Evolutionary conservation across 495 filamentous ascomycete genomes (phyloP).

Genomic region (Xylaria venustula): DNA sequence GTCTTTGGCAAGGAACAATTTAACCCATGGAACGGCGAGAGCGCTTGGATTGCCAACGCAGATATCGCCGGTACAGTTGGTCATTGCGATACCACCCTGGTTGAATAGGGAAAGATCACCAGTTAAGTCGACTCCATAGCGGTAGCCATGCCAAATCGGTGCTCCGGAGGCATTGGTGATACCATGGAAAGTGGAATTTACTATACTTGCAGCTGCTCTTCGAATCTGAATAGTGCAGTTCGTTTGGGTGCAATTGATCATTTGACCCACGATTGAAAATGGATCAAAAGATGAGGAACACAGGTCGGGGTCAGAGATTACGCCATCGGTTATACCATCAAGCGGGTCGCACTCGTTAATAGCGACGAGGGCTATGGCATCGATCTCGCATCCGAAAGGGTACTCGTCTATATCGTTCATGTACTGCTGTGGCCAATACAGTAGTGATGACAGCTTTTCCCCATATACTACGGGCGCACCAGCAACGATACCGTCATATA

Average conservation of each 20-base stretch:
- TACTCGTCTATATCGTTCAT: conserved; percentile 28
- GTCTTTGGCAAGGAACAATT: conserved; percentile 23
- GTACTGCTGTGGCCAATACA: conserved; percentile 28
- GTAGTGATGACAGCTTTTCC: conserved; percentile 15
- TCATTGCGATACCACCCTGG: conserved; percentile 17
- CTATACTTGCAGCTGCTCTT: conserved; percentile 22
- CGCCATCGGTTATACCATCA: conserved; percentile 39
- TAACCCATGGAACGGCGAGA: conserved; percentile 8
- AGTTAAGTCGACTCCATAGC: conserved; percentile 19
- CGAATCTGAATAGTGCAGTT: conserved; percentile 12
- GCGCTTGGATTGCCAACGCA: conserved; percentile 14
- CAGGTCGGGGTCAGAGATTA: conserved; percentile 23
- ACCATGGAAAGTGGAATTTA: conserved; percentile 30
- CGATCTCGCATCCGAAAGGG: conserved; percentile 33
- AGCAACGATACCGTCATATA: conserved; percentile 43
- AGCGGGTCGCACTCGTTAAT: conserved; percentile 35
- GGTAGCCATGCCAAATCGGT: conserved; percentile 23
- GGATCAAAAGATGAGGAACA: conserved; percentile 28
- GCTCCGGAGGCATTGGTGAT: conserved; percentile 15
- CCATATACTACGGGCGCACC: conserved; percentile 37
- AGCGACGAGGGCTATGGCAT: conserved; percentile 28
- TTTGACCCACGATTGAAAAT: conserved; percentile 19
- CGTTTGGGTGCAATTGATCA: conserved; percentile 17
- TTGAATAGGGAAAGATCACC: background rate
- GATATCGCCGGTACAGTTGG: conserved; percentile 11